These are phyloP conservation scores for Pyricularia pennisetigena DNA, from an alignment of 2,329 filamentous ascomycete genomes.

Conservation along the genomic window DNA sequence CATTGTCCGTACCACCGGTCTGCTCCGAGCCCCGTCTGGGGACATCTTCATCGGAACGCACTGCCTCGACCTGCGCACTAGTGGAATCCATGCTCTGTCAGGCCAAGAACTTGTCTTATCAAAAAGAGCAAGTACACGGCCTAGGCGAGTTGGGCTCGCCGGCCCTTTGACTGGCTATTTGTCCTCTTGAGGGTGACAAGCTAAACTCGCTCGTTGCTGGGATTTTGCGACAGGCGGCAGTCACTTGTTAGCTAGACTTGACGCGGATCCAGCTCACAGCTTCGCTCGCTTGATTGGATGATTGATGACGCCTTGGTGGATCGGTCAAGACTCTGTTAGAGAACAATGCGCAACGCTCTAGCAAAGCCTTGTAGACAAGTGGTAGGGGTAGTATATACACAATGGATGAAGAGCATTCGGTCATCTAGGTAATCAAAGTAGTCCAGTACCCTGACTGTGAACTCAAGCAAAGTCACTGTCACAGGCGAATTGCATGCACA, in stretches of 20 bases:
- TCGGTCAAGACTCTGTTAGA: not conserved
- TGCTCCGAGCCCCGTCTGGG: slow-evolving; percentile 8
- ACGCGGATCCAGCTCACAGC: not conserved
- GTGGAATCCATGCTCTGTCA: not conserved
- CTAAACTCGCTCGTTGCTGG: not conserved
- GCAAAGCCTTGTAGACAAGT: not conserved
- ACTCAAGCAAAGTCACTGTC: not conserved
- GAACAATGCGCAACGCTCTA: not conserved
- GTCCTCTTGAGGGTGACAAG: not conserved
- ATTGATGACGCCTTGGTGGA: not conserved
- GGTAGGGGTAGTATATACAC: no score
- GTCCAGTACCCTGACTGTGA: not conserved
- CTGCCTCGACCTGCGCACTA: not conserved
- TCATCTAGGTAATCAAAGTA: no score
- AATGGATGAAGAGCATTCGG: no score
- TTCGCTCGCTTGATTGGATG: not conserved
- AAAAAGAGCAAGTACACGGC: not conserved
- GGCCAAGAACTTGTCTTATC: not conserved
- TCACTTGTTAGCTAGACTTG: not conserved
- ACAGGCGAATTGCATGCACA: not conserved
- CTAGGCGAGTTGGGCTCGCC: not conserved
- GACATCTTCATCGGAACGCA: not conserved
- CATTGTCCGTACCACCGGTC: slow-evolving; percentile 19
- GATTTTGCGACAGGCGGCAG: not conserved
- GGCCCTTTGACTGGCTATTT: not conserved